Conservation (phyloP, 1,284 basidiomycete species). For the Phylloporus gajari region DNA sequence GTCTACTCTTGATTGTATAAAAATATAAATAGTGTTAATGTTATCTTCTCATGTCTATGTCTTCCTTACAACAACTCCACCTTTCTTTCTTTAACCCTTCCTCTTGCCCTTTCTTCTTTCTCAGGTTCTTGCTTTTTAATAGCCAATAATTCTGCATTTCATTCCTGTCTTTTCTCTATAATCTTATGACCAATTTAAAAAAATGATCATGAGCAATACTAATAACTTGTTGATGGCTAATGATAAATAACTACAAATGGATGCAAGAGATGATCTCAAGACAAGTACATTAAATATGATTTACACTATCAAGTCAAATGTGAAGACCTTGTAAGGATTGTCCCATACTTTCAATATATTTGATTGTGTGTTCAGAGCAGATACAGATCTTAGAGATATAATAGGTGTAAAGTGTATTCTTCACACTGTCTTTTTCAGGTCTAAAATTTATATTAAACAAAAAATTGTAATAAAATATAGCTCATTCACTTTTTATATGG, state of each 20-base stretch:
- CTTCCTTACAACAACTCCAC: constrained; percentile 1
- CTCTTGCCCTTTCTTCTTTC: not conserved
- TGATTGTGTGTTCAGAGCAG: not conserved
- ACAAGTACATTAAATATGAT: constrained; percentile 4
- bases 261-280: constrained; percentile 10
- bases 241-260: not conserved
- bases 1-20: not conserved
- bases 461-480: too few relatives aligned
- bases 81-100: not conserved
- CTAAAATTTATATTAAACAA: too few relatives aligned
- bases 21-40: not conserved
- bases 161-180: not conserved
- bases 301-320: not conserved
- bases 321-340: not conserved
- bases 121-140: not conserved
- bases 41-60: not conserved
- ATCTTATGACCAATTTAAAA: not conserved
- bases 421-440: constrained; percentile 34
- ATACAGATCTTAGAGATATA: constrained; percentile 7
- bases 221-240: not conserved
- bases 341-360: constrained; percentile 5
- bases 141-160: not conserved
- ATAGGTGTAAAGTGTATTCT: constrained; percentile 29
- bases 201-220: not conserved
- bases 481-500: constrained; percentile 40